phyloP scores from a whole-genome alignment of 164 flowering plant species.

The Santalum album region DNA sequence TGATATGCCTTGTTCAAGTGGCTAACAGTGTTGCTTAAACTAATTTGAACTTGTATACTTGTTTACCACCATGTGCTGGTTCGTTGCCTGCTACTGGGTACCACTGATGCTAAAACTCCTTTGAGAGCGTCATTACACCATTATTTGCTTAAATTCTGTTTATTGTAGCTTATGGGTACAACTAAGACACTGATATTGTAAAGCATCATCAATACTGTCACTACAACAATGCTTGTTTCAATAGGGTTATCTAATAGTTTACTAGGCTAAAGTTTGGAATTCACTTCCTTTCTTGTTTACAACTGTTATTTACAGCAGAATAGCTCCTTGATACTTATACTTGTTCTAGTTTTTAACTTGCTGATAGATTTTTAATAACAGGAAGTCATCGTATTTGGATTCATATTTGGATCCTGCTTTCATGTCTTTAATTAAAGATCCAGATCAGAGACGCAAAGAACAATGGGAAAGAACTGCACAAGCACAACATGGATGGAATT shows the following conservation, averaged over 20 bases:
- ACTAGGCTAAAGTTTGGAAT: background rate
- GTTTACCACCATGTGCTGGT: background rate
- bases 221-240: background rate
- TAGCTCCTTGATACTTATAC: background rate
- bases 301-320: background rate
- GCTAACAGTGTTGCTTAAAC: no score
- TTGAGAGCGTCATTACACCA: no score
- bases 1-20: no score
- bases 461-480: conserved; percentile 87
- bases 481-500: conserved; percentile 68
- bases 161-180: no score
- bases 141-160: no score
- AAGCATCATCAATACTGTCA: background rate
- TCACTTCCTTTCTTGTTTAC: background rate
- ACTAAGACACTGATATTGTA: no score
- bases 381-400: conserved; percentile 74
- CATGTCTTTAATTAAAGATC: conserved; percentile 92
- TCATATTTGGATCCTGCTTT: conserved; percentile 95
- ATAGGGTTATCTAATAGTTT: no score
- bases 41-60: background rate
- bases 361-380: no score
- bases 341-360: no score
- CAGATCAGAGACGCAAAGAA: conserved; percentile 87
- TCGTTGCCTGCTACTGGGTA: background rate
- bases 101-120: no score